Conservation (phyloP, 257 asterid species). For the Linaria vulgaris region DNA sequence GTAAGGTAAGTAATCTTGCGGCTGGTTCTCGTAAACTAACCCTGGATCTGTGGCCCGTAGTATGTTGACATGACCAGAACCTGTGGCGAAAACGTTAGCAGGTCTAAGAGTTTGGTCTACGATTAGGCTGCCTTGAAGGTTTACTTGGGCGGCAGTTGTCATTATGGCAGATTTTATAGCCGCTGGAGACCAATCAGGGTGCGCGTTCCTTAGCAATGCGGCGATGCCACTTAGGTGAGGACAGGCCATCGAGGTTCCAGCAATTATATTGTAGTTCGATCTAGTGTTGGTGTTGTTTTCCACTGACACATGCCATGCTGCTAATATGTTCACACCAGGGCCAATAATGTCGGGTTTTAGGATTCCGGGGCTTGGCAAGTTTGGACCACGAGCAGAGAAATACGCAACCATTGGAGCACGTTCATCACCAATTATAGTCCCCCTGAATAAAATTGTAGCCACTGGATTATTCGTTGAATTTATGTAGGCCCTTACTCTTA, state of each 20-base stretch:
- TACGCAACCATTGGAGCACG: neutral
- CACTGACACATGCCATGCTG: constrained; percentile 6
- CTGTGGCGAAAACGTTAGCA: neutral
- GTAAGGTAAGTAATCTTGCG: constrained; percentile 13
- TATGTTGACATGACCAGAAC: constrained; percentile 12
- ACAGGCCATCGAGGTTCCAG: constrained; percentile 26
- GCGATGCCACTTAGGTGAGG: constrained; percentile 19
- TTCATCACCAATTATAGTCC: constrained; percentile 8
- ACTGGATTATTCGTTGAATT: neutral
- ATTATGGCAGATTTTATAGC: constrained; percentile 20
- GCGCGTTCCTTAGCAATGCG: constrained; percentile 5
- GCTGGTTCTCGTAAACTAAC: constrained; percentile 1
- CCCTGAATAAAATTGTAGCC: constrained; percentile 15
- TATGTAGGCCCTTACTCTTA: neutral
- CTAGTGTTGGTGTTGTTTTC: constrained; percentile 18
- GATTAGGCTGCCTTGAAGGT: neutral
- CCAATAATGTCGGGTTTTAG: constrained; percentile 22
- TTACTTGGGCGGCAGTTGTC: constrained; percentile 16
- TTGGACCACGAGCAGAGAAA: constrained; percentile 12
- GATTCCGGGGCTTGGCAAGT: neutral
- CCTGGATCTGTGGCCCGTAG: constrained; percentile 11
- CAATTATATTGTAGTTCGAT: constrained; percentile 21
- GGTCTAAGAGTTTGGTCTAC: constrained; percentile 8
- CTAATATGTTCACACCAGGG: constrained; percentile 17
- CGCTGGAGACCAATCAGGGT: constrained; percentile 18